Evolutionary conservation across 345 rosid genomes (phyloP).

Genomic region (Leavenworthia alabamica): DNA sequence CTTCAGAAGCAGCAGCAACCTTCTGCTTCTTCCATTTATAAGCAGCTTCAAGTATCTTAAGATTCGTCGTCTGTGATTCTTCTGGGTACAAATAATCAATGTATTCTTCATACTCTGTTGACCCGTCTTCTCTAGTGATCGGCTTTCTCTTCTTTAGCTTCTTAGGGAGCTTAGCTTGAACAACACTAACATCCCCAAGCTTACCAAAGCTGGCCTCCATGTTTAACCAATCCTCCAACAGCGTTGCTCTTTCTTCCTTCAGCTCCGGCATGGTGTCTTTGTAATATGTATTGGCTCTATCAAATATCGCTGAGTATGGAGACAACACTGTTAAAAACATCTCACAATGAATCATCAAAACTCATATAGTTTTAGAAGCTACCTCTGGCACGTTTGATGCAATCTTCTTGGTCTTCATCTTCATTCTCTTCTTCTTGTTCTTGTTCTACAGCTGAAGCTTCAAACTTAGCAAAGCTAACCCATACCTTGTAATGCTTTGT

Average conservation of each 20-base stretch:
- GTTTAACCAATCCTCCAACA: neutral
- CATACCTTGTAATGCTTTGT: neutral
- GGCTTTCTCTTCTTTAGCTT: neutral
- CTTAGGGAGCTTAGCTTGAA: neutral
- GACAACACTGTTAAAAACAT: neutral
- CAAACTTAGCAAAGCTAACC: neutral
- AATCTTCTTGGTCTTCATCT: neutral
- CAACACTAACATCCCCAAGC: neutral
- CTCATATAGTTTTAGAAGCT: neutral
- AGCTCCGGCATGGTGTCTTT: neutral
- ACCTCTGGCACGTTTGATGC: neutral
- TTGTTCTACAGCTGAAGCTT: neutral
- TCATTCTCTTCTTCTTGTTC: neutral
- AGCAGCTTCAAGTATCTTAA: neutral
- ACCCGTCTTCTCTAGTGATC: neutral
- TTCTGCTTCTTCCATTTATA: neutral
- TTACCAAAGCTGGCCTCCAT: neutral
- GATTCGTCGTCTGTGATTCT: neutral
- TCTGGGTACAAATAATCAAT: neutral
- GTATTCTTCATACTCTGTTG: neutral
- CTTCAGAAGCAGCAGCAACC: too few relatives aligned
- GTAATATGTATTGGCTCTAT: neutral
- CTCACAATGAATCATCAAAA: neutral
- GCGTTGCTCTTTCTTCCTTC: neutral
- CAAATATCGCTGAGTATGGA: neutral